Conservation (phyloP, 2,329 filamentous ascomycete species). For the Calonectria pteridis region DNA sequence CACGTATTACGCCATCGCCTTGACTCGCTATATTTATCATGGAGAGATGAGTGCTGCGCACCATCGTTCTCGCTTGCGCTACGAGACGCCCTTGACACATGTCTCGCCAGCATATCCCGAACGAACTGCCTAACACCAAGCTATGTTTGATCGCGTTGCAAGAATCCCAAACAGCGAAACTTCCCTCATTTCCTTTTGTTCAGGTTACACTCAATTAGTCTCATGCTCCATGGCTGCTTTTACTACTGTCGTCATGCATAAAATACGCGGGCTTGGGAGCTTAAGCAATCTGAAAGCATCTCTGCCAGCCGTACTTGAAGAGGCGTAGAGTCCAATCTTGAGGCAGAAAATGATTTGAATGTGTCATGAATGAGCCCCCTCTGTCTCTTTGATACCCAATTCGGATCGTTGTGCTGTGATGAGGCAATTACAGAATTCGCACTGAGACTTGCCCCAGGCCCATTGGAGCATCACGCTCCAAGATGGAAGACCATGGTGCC, state of each 20-base stretch:
- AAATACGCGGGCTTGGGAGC: not conserved
- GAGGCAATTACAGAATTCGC: too few species aligned
- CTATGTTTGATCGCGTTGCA: not conserved
- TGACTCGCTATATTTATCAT: not conserved
- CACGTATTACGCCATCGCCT: not conserved
- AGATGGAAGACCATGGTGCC: too few species aligned
- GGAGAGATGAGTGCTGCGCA: not conserved
- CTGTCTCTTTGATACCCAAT: too few species aligned
- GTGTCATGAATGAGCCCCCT: too few species aligned
- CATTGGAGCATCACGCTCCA: too few species aligned
- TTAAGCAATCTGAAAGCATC: not conserved
- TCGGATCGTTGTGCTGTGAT: too few species aligned
- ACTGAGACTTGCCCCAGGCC: too few species aligned
- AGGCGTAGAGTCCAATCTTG: accelerated
- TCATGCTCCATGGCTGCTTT: not conserved
- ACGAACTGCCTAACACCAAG: not conserved
- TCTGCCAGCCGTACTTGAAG: not conserved
- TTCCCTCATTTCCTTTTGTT: not conserved
- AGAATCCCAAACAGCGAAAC: not conserved
- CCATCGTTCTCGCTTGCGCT: not conserved
- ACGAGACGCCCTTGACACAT: not conserved
- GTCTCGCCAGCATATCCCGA: not conserved
- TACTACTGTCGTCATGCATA: not conserved
- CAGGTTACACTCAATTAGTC: not conserved
- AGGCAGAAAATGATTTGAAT: not conserved